Conservation (phyloP, 495 filamentous ascomycete species). For the Penicillium salamii region DNA sequence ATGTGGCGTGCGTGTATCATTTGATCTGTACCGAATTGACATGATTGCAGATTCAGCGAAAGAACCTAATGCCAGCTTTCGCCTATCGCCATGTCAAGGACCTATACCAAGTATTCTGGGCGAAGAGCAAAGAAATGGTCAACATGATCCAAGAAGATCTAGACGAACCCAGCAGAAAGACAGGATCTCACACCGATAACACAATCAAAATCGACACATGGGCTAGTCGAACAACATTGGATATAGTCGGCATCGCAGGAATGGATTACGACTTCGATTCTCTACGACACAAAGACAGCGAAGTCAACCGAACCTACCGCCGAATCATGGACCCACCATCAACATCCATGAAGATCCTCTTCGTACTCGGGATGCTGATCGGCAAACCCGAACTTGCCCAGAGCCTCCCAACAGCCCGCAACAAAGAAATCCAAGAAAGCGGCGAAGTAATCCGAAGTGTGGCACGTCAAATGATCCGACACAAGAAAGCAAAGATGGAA, state of each 20-base stretch:
- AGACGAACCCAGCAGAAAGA: conserved; percentile 4
- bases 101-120: conserved; percentile 82
- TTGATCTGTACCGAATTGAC: not conserved
- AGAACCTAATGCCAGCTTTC: conserved; percentile 80
- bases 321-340: conserved; percentile 33
- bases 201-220: conserved; percentile 60
- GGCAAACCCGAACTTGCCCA: conserved; percentile 31
- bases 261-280: conserved; percentile 80
- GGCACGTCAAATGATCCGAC: conserved; percentile 62
- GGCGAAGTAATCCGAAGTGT: conserved; percentile 56
- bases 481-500: conserved; percentile 63
- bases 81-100: conserved; percentile 82
- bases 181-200: conserved; percentile 30
- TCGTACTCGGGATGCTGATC: conserved; percentile 42
- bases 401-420: conserved; percentile 63
- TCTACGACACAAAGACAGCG: conserved; percentile 59
- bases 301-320: conserved; percentile 64
- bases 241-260: conserved; percentile 86
- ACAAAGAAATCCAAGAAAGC: conserved; percentile 56
- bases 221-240: conserved; percentile 72
- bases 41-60: conserved; percentile 58
- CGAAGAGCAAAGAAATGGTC: conserved; percentile 56
- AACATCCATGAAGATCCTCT: conserved; percentile 24
- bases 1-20: no score
- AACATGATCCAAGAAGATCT: conserved; percentile 39